Base-by-base conservation (phyloP, 192 early-diverging fungal species). In the Coemansia sp. region DNA sequence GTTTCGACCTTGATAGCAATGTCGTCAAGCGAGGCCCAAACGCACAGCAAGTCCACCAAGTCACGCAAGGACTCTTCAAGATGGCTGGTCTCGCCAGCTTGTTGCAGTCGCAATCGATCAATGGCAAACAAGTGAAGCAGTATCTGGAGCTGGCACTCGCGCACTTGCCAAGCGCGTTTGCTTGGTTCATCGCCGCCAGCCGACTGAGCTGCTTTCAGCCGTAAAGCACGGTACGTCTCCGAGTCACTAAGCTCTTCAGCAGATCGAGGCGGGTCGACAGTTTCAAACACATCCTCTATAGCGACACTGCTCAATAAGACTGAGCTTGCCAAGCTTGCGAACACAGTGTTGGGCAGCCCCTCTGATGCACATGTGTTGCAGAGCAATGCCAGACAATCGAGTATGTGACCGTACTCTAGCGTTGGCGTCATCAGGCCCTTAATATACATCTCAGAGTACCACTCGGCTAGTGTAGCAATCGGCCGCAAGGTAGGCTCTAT, bases 141-240 rank as follows among this genome's bases (percentile, higher is more conserved):
- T 24, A 80, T 73, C 63, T 80, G 76, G 0, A 80, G 66, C 46
- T 68, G 76, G 21, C 68, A 80, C 40, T 80, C 76, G 27, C 69
- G 63, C 9, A 80, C 19, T 7, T 70, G 70, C 76, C 76, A 80
- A 27, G 15, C 22, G 39, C 63, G 70, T 39, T 48, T 57, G 15
- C 21, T 12, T 10, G 24, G n/a, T 8, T 6, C 36, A 15, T 63
- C 18, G 21, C 17, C 40, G 15, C 41, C 54, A 18, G 43, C 8
- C 7, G 15, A 21, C 3, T 42, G 4, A 8, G 56, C 42, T 5
- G 58, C 35, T 22, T 38, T 38, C 14, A 0, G 29, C 3, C 71
- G 65, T 56, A 65, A 48, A 15, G 43, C 34, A 12, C 27, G 10
- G 34, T 29, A 62, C 12, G 6, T 6, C 11, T 26, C 59, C 3